Evolutionary conservation across 2,329 filamentous ascomycete genomes (phyloP).

Genomic region (Penicillium thymicola): DNA sequence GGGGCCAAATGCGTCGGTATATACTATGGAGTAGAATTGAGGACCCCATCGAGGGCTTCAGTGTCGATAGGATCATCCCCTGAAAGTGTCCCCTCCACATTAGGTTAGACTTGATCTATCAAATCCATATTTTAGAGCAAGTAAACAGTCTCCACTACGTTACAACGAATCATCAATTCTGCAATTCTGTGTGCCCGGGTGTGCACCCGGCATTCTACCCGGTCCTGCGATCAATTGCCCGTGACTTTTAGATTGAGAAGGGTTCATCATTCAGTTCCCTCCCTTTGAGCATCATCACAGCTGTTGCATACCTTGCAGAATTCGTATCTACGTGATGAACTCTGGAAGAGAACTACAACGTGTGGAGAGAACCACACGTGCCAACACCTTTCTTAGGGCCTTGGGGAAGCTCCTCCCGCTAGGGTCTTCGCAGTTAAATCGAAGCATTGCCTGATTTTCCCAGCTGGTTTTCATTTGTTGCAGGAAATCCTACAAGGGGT

Average conservation of each 20-base stretch:
- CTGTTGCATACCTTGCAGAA: not conserved
- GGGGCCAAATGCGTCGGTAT: not conserved
- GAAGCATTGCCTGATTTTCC: not conserved
- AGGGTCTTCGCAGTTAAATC: not conserved
- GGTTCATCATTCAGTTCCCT: not conserved
- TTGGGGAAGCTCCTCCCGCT: not conserved
- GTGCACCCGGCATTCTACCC: not conserved
- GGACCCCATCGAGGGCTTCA: not conserved
- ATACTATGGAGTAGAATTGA: not conserved
- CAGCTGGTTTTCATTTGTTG: not conserved
- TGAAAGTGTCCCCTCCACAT: not conserved
- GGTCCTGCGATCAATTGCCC: not conserved
- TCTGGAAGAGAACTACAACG: too few species aligned
- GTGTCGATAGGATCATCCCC: not conserved
- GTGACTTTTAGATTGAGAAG: not conserved
- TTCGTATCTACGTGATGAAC: not conserved
- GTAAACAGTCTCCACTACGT: not conserved
- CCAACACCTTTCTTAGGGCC: not conserved
- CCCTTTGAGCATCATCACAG: not conserved
- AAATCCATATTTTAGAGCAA: not conserved
- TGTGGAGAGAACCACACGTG: not conserved
- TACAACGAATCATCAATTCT: not conserved
- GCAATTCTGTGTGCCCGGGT: not conserved
- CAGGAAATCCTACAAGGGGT: not conserved
- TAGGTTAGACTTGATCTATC: not conserved